Percentiles rank a stretch among this genome's conserved stretches.
These are phyloP conservation scores for Xylariaceae sp. DNA, from an alignment of 2,329 filamentous ascomycete species.

Conservation along the genomic window DNA sequence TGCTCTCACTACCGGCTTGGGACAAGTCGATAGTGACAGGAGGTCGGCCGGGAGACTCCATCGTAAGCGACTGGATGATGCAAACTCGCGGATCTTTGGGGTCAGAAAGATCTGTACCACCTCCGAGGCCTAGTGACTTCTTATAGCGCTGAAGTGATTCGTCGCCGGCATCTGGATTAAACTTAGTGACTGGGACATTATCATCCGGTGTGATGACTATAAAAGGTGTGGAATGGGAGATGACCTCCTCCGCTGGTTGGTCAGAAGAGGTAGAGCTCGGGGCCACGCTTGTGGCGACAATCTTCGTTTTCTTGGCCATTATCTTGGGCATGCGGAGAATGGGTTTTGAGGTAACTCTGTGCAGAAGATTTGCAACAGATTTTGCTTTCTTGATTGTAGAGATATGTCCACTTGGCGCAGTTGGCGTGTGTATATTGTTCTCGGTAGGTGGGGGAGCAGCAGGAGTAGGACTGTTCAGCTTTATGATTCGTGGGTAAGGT, in stretches of 20 bases:
- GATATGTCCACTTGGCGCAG: conserved; percentile 16
- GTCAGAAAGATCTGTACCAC: conserved; percentile 74
- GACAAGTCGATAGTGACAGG: conserved; percentile 92
- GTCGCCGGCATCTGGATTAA: conserved; percentile 68
- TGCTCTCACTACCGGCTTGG: conserved; percentile 72
- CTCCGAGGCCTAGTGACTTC: conserved; percentile 87
- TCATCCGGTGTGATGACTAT: conserved; percentile 17
- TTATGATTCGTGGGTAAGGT: not conserved
- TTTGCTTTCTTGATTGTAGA: conserved; percentile 12
- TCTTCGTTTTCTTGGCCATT: conserved; percentile 19
- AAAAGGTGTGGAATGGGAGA: conserved; percentile 9
- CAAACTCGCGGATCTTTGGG: conserved; percentile 86
- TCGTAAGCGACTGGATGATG: conserved; percentile 89
- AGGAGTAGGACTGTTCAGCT: not conserved
- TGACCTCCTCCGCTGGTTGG: conserved; percentile 1
- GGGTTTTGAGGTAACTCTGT: conserved; percentile 8
- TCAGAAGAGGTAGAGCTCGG: not conserved
- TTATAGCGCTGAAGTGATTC: conserved; percentile 98
- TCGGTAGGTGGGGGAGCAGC: not conserved
- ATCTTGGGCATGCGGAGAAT: conserved; percentile 4
- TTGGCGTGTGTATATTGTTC: not conserved
- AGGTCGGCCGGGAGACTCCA: conserved; percentile 81
- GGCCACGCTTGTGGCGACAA: not conserved
- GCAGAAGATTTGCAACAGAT: conserved; percentile 20
- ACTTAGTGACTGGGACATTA: conserved; percentile 21